phyloP scores from a whole-genome alignment of 805 yeast species.

The Metschnikowia cerradonensis region DNA sequence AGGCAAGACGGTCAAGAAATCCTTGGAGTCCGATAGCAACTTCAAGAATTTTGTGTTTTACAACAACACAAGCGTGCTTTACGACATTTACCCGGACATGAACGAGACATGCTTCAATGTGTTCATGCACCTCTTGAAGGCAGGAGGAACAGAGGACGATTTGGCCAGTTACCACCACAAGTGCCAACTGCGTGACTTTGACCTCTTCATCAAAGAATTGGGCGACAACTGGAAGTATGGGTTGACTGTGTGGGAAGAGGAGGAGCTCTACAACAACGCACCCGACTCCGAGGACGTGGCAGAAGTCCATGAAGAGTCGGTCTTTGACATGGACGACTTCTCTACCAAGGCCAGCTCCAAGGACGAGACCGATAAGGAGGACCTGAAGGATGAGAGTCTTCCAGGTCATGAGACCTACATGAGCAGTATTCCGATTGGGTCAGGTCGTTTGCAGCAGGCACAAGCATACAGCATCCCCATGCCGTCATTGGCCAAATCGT shows the following conservation, averaged over 20 bases:
- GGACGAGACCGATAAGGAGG: neutral
- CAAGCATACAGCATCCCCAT: conserved; percentile 9
- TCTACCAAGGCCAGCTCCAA: neutral
- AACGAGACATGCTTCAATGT: conserved; percentile 39
- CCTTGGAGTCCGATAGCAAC: conserved; percentile 36
- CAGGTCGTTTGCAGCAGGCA: neutral
- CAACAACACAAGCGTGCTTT: conserved; percentile 38
- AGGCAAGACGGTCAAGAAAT: conserved; percentile 8
- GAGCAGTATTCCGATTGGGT: conserved; percentile 8
- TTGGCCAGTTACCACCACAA: conserved; percentile 19
- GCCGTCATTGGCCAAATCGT: conserved; percentile 31
- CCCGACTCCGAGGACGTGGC: conserved; percentile 4
- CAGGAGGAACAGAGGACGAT: conserved; percentile 36
- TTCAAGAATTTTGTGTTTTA: conserved; percentile 39
- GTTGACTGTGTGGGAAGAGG: conserved; percentile 45
- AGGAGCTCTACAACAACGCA: conserved; percentile 14
- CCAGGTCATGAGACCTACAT: neutral
- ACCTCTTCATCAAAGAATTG: conserved; percentile 29
- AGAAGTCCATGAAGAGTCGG: conserved; percentile 8
- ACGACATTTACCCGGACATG: conserved; percentile 48
- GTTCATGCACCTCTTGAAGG: conserved; percentile 38
- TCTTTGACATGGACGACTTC: conserved; percentile 17
- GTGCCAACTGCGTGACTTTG: conserved; percentile 32
- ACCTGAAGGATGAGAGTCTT: neutral
- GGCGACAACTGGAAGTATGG: conserved; percentile 34